Conservation (phyloP, 129 eudicot species). For the Ambrosia trifida region DNA sequence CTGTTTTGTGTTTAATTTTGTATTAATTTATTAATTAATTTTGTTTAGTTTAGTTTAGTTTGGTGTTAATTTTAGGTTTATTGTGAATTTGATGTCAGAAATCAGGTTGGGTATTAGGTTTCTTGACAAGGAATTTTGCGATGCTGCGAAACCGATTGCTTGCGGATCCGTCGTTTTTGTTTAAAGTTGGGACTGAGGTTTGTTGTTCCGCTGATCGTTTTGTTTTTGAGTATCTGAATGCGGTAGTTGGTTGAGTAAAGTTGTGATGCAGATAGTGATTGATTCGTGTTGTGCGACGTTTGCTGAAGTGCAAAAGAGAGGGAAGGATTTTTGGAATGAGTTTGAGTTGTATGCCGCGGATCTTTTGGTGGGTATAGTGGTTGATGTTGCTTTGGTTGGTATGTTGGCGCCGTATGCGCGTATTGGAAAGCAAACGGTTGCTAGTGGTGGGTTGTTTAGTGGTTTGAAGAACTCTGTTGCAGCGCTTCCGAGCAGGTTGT, state of each 20-base stretch:
- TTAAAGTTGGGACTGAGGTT: constrained; percentile 96
- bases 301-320: constrained; percentile 93
- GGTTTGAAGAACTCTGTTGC: constrained; percentile 53
- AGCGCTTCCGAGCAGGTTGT: constrained; percentile 93
- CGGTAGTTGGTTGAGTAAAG: neutral
- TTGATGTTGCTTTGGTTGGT: constrained; percentile 90
- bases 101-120: constrained; percentile 65
- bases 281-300: constrained; percentile 97
- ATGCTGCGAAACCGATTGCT: constrained; percentile 89
- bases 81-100: constrained; percentile 46
- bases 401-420: constrained; percentile 95
- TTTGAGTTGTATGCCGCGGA: constrained; percentile 93
- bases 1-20: neutral
- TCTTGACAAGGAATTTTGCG: constrained; percentile 63
- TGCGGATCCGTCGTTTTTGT: constrained; percentile 89
- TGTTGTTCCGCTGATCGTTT: constrained; percentile 19
- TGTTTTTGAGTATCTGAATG: neutral
- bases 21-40: neutral
- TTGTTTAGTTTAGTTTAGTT: neutral
- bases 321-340: constrained; percentile 95
- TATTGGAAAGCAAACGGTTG: constrained; percentile 66
- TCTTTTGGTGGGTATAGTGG: constrained; percentile 89
- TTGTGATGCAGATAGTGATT: constrained; percentile 64
- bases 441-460: constrained; percentile 64
- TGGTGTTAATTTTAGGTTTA: neutral